Conservation (phyloP, 306 rosid species). For the Castanea sativa region DNA sequence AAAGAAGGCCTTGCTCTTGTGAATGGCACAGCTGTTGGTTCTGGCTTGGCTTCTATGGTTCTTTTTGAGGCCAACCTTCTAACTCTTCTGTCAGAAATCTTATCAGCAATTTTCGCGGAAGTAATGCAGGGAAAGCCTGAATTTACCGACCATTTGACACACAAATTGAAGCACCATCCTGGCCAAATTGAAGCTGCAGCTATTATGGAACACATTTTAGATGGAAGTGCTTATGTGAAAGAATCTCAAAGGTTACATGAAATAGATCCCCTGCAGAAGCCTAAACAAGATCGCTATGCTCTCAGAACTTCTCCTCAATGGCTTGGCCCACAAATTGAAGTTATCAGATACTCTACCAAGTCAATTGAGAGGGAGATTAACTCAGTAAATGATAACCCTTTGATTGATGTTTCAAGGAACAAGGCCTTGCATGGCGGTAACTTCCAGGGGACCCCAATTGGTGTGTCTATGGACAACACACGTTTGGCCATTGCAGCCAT, state of each 20-base stretch:
- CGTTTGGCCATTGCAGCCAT: constrained; percentile 47
- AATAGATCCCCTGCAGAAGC: constrained; percentile 40
- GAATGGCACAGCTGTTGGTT: no score
- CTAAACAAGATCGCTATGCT: constrained; percentile 42
- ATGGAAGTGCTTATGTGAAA: constrained; percentile 40
- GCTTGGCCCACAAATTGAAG: constrained; percentile 51
- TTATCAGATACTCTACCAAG: constrained; percentile 36
- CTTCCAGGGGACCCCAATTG: constrained; percentile 52
- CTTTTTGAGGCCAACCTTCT: no score
- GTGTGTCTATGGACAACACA: constrained; percentile 47
- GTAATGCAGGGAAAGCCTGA: constrained; percentile 30
- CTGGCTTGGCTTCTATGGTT: no score
- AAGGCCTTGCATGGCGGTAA: constrained; percentile 41
- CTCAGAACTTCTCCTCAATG: constrained; percentile 51
- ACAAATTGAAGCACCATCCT: constrained; percentile 41
- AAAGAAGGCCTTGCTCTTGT: background rate
- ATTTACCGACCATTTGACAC: constrained; percentile 43
- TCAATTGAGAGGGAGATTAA: constrained; percentile 48
- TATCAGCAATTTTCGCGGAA: no score
- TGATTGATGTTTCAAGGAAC: constrained; percentile 32
- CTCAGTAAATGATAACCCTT: constrained; percentile 48
- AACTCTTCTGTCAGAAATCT: no score
- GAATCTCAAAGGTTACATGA: constrained; percentile 12
- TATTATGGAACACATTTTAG: constrained; percentile 46
- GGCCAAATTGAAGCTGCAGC: constrained; percentile 52